Evolutionary conservation across 208 protist genomes (phyloP), one percentile per base, ranked within the genome.

Genomic region (Phytomonas sp.): DNA sequence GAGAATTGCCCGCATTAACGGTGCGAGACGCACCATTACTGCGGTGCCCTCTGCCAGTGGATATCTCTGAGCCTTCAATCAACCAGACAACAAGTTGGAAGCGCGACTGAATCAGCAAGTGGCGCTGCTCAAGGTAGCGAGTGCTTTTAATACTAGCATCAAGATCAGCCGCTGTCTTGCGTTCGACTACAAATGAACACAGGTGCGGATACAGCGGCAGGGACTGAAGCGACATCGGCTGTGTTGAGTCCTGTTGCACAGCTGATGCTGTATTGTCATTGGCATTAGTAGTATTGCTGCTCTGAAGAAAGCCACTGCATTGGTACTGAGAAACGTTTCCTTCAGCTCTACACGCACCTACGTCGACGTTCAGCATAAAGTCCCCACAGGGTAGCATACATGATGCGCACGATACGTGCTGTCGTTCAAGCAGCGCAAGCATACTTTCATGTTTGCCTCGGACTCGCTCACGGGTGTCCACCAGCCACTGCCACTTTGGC

Each of bases 141-240:
- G 75, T 72, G 36, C 76, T 72, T 29, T 87, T 81, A 53, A 92
- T 84, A 60, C 84, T 91, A 32, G 81, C 81, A 59, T 88, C 81
- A 46, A 94, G 78, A 62, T 94, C 89, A 4, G 75, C 78, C 3
- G 80, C 71, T 0, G 89, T 94, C 73, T 94, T 94, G 59, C 89
- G 84, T 79, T 94, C 89, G 72, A 94, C 85, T 2, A 91, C 78
- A 11, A 92, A 31, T 4, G 84, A 77, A 64, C 81, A 84, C 8
- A 89, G 61, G 61, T 80, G 71, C 9, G 56, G 28, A 17, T 70
- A 56, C 29, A 68, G 46, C 32, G 70, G 33, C 15, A 62, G 61
- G 20, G 61, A 60, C 17, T 0, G 23, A 65, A 23, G 13, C 23
- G 33, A 40, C 2, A 53, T 37, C 37, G 36, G 20, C 33, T 46